Evolutionary conservation across 768 basidiomycete genomes (phyloP).

Genomic region (Coprinopsis sp.): DNA sequence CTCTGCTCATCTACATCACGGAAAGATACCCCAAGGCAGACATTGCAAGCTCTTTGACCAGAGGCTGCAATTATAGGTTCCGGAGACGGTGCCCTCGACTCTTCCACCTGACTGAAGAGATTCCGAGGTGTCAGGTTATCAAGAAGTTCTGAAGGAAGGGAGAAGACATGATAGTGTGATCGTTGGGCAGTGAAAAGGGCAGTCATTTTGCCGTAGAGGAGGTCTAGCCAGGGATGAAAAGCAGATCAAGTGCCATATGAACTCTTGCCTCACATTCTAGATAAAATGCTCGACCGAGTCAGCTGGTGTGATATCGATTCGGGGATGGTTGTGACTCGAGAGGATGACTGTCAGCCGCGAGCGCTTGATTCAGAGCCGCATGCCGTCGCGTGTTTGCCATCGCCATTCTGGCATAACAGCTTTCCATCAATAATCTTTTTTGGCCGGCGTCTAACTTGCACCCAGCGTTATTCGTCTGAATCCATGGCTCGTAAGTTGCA

Average conservation of each 20-base stretch:
- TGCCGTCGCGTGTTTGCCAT: background rate
- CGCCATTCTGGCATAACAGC: background rate
- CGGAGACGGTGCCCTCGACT: conserved; percentile 30
- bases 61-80: conserved; percentile 27
- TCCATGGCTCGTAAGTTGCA: conserved; percentile 3
- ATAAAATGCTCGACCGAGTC: background rate
- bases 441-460: background rate
- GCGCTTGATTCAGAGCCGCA: too few relatives aligned
- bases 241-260: conserved; percentile 1
- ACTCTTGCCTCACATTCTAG: conserved; percentile 1
- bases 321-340: too few relatives aligned
- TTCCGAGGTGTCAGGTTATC: conserved; percentile 67
- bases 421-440: background rate
- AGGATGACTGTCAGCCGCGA: too few relatives aligned
- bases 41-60: conserved; percentile 58
- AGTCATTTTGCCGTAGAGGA: background rate
- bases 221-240: conserved; percentile 5
- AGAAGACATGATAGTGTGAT: conserved; percentile 60
- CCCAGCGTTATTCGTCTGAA: background rate
- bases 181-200: background rate
- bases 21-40: conserved; percentile 70
- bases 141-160: conserved; percentile 65
- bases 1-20: conserved; percentile 77
- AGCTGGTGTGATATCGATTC: background rate
- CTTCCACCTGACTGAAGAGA: conserved; percentile 38